A percentile compares a stretch with the other conserved stretches of the same genome.
Conservation (phyloP, 352 stramenopile genomes). For the Globisporangium orthogonon region DNA sequence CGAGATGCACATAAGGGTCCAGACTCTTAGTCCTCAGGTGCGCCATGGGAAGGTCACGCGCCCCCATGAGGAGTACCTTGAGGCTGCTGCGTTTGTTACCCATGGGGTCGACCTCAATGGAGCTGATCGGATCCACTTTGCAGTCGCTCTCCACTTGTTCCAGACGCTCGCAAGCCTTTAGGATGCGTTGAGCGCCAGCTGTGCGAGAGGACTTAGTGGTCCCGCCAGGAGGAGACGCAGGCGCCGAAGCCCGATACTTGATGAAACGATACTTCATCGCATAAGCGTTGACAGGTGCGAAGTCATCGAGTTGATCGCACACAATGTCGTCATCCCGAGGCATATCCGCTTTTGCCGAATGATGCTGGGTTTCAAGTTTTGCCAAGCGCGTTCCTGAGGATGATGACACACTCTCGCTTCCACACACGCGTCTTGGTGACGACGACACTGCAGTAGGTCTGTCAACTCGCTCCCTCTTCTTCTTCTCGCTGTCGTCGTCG, state of each 20-base stretch:
- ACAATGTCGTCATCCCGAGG: slow-evolving; percentile 19
- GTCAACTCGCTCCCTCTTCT: slow-evolving; percentile 1
- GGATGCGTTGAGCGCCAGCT: slow-evolving; percentile 35
- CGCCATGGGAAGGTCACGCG: slow-evolving; percentile 45
- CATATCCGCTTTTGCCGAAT: background rate
- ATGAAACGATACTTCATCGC: slow-evolving; percentile 32
- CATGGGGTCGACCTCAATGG: slow-evolving; percentile 57
- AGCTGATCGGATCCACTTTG: slow-evolving; percentile 36
- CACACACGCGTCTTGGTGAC: slow-evolving; percentile 2
- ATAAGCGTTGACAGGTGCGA: slow-evolving; percentile 44
- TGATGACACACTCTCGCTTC: background rate
- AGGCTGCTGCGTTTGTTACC: slow-evolving; percentile 45
- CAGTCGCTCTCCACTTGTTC: slow-evolving; percentile 33
- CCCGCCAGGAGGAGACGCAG: slow-evolving; percentile 7
- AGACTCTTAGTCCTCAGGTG: slow-evolving; percentile 69
- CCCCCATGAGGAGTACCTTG: slow-evolving; percentile 44
- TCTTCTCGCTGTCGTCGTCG: slow-evolving; percentile 9
- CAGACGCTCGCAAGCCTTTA: slow-evolving; percentile 54
- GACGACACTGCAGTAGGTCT: background rate
- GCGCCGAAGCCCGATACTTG: slow-evolving; percentile 19
- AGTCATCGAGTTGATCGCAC: slow-evolving; percentile 45
- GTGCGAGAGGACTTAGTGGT: slow-evolving; percentile 10
- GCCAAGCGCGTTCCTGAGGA: too few relatives aligned
- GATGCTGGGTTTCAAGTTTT: background rate
- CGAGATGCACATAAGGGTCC: slow-evolving; percentile 57